Evolutionary conservation across 1,284 basidiomycete species (phyloP).

Genomic region (Leccinum ponderosum): DNA sequence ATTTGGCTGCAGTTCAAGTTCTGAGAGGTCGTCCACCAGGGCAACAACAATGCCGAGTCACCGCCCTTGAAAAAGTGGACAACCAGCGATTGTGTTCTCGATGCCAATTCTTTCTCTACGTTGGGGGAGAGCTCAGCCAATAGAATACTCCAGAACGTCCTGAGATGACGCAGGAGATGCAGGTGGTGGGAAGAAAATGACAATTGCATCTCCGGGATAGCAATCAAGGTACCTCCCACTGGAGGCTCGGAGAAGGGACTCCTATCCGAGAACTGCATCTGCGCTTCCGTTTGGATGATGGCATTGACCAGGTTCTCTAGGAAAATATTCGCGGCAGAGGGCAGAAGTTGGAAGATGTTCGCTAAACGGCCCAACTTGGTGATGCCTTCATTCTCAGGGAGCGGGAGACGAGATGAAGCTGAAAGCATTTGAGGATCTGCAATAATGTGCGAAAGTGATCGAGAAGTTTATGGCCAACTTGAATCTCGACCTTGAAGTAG

Average conservation of each 20-base stretch:
- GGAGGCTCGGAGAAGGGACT: conserved; percentile 96
- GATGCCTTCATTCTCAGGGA: conserved; percentile 89
- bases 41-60: conserved; percentile 56
- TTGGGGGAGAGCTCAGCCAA: conserved; percentile 76
- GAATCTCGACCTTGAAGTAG: conserved; percentile 98
- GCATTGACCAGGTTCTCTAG: conserved; percentile 84
- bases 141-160: conserved; percentile 81
- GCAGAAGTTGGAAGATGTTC: conserved; percentile 96
- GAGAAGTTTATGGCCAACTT: conserved; percentile 89
- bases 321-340: conserved; percentile 92
- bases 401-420: conserved; percentile 74
- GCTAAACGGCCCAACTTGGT: conserved; percentile 92
- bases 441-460: conserved; percentile 89
- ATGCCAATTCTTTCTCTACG: conserved; percentile 73
- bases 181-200: conserved; percentile 83
- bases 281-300: conserved; percentile 91
- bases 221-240: conserved; percentile 85
- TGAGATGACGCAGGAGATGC: conserved; percentile 71
- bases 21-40: conserved; percentile 79
- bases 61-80: conserved; percentile 57
- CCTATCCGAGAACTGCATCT: conserved; percentile 85
- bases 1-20: conserved; percentile 49
- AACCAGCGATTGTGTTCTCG: conserved; percentile 64
- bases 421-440: conserved; percentile 86
- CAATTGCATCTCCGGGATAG: conserved; percentile 84